Base-by-base conservation (phyloP, 192 early-diverging fungal species). In the Coemansia sp. region DNA sequence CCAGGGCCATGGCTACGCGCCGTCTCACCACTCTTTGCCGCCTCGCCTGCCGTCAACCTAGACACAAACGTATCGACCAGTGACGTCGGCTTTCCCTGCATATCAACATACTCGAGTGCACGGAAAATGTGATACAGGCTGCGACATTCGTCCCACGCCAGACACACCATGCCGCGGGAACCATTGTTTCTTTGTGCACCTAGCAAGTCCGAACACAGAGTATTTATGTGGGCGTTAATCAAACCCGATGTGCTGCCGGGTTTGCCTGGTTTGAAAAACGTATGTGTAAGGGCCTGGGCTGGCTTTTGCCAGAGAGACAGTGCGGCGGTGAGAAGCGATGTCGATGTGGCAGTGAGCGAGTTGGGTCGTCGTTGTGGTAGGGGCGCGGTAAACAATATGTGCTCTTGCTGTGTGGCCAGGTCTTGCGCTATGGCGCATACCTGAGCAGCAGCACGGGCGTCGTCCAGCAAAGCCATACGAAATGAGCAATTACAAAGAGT, bases 111-210 rank as follows among this genome's bases (percentile, higher is more conserved):
- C 53, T 75, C 72, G 17, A 75, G 36, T 38, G 34, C 11, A 4
- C 57, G 46, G 29, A 75, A 75, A 17, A 60, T 60, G 15, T 51
- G 48, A 33, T 41, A 50, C 22, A 75, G 50, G 8, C 65, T 34
- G 3, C 65, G 64, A 44, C 64, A 67, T 29, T 75, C 72, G 52
- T 60, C 60, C 72, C 72, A 75, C 7, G 64, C 46, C 40, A 75
- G 72, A 64, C 72, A 75, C 17, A 75, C 60, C 47, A 64, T 56
- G 15, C 42, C 57, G n/a, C n/a, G n/a, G n/a, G n/a, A n/a, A n/a
- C n/a, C n/a, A n/a, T n/a, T n/a, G n/a, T n/a, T n/a, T n/a, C n/a
- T n/a, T n/a, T n/a, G n/a, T n/a, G n/a, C n/a, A n/a, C n/a, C n/a
- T n/a, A n/a, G n/a, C n/a, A n/a, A n/a, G n/a, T n/a, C n/a, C n/a